These are phyloP conservation scores for Trametes elegans DNA, from an alignment of 768 basidiomycete species.

Conservation along the genomic window DNA sequence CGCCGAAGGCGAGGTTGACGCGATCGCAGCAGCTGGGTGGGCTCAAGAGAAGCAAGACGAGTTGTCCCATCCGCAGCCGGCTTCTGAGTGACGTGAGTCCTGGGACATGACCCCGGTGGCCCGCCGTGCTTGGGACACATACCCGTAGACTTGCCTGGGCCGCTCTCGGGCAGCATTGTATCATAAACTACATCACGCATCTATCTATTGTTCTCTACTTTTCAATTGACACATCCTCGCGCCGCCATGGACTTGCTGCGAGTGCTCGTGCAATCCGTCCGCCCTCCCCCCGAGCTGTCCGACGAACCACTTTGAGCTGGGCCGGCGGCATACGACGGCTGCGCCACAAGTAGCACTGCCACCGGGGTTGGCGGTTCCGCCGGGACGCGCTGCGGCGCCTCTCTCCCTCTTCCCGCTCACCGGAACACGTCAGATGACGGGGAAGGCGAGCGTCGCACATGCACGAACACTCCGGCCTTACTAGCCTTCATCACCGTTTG, in stretches of 20 bases:
- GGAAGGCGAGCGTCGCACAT: neutral
- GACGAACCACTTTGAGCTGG: neutral
- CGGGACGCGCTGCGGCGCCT: neutral
- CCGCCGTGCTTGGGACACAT: neutral
- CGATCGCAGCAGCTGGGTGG: constrained; percentile 18
- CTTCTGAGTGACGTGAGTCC: neutral
- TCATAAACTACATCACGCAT: neutral
- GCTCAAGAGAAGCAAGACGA: constrained; percentile 16
- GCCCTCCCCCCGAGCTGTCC: neutral
- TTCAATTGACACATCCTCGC: too few relatives aligned
- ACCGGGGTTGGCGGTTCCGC: constrained; percentile 4
- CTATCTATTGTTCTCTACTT: neutral
- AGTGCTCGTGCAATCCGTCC: too few relatives aligned
- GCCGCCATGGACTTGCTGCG: too few relatives aligned
- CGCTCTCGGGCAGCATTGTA: too few relatives aligned
- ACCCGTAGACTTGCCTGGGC: too few relatives aligned
- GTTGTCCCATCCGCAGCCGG: neutral
- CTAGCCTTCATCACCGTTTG: neutral
- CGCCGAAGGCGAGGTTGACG: constrained; percentile 11
- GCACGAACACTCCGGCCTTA: neutral
- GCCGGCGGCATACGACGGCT: neutral
- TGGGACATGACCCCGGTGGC: constrained; percentile 1
- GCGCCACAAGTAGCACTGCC: constrained; percentile 17
- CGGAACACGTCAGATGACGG: constrained; percentile 6
- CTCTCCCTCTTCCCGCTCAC: neutral